phyloP scores from a whole-genome alignment of 164 flowering plant species.

The Akebia trifoliata region DNA sequence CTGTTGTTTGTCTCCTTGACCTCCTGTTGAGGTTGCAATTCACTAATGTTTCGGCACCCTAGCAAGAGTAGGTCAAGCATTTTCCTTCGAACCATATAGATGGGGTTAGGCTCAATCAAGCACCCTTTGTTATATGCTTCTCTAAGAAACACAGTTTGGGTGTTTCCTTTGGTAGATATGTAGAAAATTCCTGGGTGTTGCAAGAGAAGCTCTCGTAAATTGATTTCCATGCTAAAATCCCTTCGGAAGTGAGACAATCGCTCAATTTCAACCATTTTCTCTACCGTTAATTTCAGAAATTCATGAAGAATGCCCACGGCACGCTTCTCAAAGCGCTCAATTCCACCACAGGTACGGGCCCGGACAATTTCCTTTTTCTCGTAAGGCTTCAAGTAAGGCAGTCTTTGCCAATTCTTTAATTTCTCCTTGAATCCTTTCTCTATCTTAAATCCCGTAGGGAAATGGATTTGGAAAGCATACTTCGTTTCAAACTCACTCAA shows the following conservation, averaged over 20 bases:
- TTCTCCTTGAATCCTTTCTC: constrained; percentile 55
- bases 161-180: constrained; percentile 65
- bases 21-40: constrained; percentile 25
- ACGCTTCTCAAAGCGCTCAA: constrained; percentile 73
- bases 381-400: constrained; percentile 69
- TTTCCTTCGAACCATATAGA: constrained; percentile 60
- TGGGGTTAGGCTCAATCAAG: constrained; percentile 53
- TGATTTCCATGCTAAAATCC: constrained; percentile 68
- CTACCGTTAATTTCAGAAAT: constrained; percentile 70
- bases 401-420: constrained; percentile 80
- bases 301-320: constrained; percentile 81
- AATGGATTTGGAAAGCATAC: constrained; percentile 68
- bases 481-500: constrained; percentile 77
- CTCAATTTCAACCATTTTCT: constrained; percentile 76
- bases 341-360: constrained; percentile 48
- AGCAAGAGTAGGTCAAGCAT: constrained; percentile 71
- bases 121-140: constrained; percentile 70
- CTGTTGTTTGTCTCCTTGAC: constrained; percentile 12
- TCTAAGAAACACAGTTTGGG: constrained; percentile 64
- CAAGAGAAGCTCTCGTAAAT: constrained; percentile 69
- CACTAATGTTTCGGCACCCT: constrained; percentile 42
- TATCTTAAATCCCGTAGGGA: constrained; percentile 76
- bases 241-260: constrained; percentile 64
- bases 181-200: constrained; percentile 92
- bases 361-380: constrained; percentile 40